Percentiles rank a stretch among this genome's conserved stretches.
These are phyloP conservation scores for Fraxinus anomala DNA, from an alignment of 257 asterid genomes.

Conservation along the genomic window DNA sequence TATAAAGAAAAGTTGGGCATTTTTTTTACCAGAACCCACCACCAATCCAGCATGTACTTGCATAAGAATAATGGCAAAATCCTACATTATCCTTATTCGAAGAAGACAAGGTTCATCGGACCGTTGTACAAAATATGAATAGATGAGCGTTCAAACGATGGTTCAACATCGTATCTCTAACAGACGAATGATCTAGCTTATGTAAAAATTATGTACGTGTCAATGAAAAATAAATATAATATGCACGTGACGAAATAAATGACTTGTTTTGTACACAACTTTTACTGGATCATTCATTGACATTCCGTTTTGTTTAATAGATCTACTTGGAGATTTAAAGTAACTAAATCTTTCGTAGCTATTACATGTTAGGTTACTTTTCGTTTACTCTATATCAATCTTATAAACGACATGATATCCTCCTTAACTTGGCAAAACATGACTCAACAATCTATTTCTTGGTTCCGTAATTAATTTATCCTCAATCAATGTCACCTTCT, in stretches of 20 bases:
- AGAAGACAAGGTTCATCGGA: constrained; percentile 39
- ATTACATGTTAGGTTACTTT: too few relatives aligned
- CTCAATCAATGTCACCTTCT: background rate
- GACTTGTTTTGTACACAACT: too few relatives aligned
- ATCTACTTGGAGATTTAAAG: too few relatives aligned
- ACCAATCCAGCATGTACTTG: constrained; percentile 40
- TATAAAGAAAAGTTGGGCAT: constrained; percentile 20
- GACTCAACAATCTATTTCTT: background rate
- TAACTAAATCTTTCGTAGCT: too few relatives aligned
- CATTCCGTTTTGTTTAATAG: too few relatives aligned
- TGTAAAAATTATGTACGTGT: background rate
- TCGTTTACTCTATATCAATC: background rate
- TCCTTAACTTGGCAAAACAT: background rate
- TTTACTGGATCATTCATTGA: background rate
- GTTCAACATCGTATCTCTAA: background rate
- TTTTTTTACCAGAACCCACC: constrained; percentile 42
- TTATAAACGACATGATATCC: background rate
- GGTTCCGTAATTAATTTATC: background rate
- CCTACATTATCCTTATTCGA: constrained; percentile 37
- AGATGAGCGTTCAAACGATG: background rate
- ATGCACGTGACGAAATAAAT: background rate
- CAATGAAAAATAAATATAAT: constrained; percentile 23
- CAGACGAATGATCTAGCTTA: background rate
- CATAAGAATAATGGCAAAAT: constrained; percentile 27
- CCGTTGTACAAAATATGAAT: background rate